These are phyloP conservation scores for Xylariomycetidae sp. DNA, from an alignment of 2,329 filamentous ascomycete genomes.

Conservation along the genomic window DNA sequence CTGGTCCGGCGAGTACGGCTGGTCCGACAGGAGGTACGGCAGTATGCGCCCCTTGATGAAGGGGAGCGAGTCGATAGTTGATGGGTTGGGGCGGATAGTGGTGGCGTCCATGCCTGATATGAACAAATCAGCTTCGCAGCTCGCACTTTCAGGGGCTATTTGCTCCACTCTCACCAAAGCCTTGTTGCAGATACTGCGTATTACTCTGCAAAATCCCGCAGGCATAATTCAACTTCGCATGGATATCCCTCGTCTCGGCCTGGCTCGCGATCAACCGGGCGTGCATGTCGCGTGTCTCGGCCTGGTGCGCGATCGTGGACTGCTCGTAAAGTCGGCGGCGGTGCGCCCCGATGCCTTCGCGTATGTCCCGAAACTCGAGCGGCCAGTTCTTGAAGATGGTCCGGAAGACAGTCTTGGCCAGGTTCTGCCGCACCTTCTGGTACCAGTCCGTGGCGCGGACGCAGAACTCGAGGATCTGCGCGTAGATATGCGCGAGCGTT, in stretches of 20 bases:
- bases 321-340: neutral
- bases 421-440: no score
- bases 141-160: neutral
- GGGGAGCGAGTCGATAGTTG: no score
- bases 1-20: neutral
- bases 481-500: neutral
- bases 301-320: neutral
- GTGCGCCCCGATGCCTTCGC: neutral
- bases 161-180: no score
- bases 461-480: neutral
- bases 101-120: no score
- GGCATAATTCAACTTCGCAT: neutral
- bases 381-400: neutral
- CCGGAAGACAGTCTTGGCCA: neutral
- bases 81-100: no score
- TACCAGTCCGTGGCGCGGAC: neutral
- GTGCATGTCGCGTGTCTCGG: neutral
- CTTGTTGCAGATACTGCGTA: no score
- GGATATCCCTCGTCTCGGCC: no score
- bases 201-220: no score
- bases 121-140: no score
- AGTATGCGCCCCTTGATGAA: no score
- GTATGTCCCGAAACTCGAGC: neutral
- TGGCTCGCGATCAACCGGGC: no score
- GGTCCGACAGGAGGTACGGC: neutral